A percentile compares a stretch with the other conserved stretches of the same genome.
These are phyloP conservation scores for Monosporascus sp. DNA, from an alignment of 2,329 filamentous ascomycete genomes.

Conservation along the genomic window DNA sequence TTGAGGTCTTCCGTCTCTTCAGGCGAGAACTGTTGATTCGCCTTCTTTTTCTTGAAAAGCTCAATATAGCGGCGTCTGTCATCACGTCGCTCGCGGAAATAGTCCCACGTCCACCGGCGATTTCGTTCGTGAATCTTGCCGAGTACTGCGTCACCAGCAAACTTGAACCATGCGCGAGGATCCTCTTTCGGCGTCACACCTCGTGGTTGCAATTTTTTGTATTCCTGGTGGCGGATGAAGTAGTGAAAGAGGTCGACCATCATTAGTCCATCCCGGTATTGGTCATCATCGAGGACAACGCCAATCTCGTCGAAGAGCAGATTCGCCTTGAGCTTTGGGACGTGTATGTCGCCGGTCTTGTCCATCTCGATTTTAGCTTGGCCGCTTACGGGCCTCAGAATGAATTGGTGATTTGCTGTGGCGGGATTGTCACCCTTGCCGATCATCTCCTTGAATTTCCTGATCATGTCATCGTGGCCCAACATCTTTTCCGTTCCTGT, in stretches of 20 bases:
- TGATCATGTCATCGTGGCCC: constrained; percentile 70
- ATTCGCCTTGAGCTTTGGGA: constrained; percentile 83
- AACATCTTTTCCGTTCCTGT: constrained; percentile 54
- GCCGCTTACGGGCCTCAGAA: constrained; percentile 91
- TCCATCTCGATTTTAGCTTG: constrained; percentile 92
- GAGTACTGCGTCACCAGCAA: constrained; percentile 83
- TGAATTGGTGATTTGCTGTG: constrained; percentile 71
- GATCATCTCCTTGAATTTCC: constrained; percentile 74
- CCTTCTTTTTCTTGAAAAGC: constrained; percentile 91
- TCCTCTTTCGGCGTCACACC: constrained; percentile 77
- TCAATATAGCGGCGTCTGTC: constrained; percentile 85
- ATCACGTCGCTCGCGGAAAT: constrained; percentile 87
- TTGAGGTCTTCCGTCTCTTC: constrained; percentile 70
- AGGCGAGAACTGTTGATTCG: constrained; percentile 63
- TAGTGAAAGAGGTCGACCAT: constrained; percentile 98
- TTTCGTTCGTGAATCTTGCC: constrained; percentile 95
- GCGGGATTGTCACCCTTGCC: constrained; percentile 58
- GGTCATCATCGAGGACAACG: constrained; percentile 93
- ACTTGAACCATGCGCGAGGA: constrained; percentile 84
- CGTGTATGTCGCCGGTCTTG: constrained; percentile 76
- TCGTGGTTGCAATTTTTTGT: constrained; percentile 87
- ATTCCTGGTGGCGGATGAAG: constrained; percentile 95
- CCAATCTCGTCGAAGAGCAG: constrained; percentile 96
- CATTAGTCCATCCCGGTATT: constrained; percentile 97
- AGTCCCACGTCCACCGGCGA: constrained; percentile 90